A percentile compares a stretch with the other conserved stretches of the same genome.
These are phyloP conservation scores for Jamesozyma jinghongensis DNA, from an alignment of 805 yeast species.

Conservation along the genomic window DNA sequence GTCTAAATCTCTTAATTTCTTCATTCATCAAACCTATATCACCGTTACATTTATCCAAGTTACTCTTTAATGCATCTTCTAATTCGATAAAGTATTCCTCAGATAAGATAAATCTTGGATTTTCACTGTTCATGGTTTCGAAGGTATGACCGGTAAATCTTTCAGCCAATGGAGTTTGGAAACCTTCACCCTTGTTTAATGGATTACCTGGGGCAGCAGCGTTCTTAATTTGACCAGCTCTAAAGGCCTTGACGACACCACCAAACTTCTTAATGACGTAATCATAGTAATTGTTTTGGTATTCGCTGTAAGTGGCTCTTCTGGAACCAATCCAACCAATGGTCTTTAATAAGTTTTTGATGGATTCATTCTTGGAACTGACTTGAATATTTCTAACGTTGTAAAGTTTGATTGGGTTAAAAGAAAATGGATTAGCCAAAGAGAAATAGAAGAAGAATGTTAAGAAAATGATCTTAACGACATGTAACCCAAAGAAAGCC, in stretches of 20 bases:
- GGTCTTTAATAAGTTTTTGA: conserved; percentile 39
- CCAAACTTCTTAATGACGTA: conserved; percentile 57
- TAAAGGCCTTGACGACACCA: conserved; percentile 67
- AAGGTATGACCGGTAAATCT: conserved; percentile 31
- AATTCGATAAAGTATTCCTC: conserved; percentile 46
- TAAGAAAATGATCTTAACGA: conserved; percentile 48
- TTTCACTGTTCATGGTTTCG: conserved; percentile 33
- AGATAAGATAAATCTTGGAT: conserved; percentile 41
- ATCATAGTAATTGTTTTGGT: conserved; percentile 60
- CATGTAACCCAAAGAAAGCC: conserved; percentile 64
- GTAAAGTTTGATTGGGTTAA: conserved; percentile 33
- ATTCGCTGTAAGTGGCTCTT: conserved; percentile 60
- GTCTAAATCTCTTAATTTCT: conserved; percentile 53
- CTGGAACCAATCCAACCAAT: conserved; percentile 96
- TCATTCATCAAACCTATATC: conserved; percentile 32
- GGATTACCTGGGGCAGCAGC: conserved; percentile 51
- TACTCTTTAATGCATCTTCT: conserved; percentile 40
- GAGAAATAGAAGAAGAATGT: conserved; percentile 59
- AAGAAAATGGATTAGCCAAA: conserved; percentile 62
- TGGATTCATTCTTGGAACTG: conserved; percentile 20
- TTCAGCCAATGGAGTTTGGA: conserved; percentile 43
- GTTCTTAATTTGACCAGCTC: conserved; percentile 55
- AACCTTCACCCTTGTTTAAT: conserved; percentile 80
- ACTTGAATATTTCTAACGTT: conserved; percentile 27
- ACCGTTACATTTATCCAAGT: conserved; percentile 28